Base-by-base conservation (phyloP, 768 basidiomycete species). In the Erythrobasidium yunnanense region DNA sequence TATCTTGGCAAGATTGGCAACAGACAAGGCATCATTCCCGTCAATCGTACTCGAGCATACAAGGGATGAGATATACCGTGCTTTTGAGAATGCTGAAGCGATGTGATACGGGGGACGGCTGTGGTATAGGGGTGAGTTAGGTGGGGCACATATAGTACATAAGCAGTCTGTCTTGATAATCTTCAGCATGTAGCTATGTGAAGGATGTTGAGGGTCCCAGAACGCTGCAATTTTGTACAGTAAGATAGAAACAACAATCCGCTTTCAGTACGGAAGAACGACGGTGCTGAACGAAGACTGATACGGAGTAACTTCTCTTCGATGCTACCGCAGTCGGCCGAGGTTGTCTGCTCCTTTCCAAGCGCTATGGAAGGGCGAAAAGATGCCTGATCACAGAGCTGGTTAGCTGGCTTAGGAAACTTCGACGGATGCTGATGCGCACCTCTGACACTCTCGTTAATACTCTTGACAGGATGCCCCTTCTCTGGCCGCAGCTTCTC, bases 401-500 rank as follows among this genome's bases (percentile, higher is more conserved):
- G 22, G 27, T 38, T 45, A 58, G 30, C 2, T 35, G 11, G 7
- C 22, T 33, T 11, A 25, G 33, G 34, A 29, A 15, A 7, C 23
- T 27, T 55, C 17, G 23, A 2, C 3, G 23, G 25, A 38, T 42
- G 3, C 38, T 7, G 2, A 89, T 88, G 91, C 69, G 91, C 87
- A 57, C 90, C 90, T 75, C 90, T 84, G 8, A 87, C 80, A 18
- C 87, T 81, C 77, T 88, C 87, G 54, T 85, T 84, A 29, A 81
- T 83, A 73, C 86, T 88, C 79, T 87, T 84, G 29, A 93, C 85
- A 18, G 81, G 80, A 66, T 83, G 77, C 51, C 79, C 82, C 75
- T 90, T 89, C 73, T 91, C 78, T 15, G 85, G 80, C 74, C 84
- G 84, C 65, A 92, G 90, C 77, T 88, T 87, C 49, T 85, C 83